Evolutionary conservation across 768 basidiomycete species (phyloP).

Genomic region (Russula olivacea): DNA sequence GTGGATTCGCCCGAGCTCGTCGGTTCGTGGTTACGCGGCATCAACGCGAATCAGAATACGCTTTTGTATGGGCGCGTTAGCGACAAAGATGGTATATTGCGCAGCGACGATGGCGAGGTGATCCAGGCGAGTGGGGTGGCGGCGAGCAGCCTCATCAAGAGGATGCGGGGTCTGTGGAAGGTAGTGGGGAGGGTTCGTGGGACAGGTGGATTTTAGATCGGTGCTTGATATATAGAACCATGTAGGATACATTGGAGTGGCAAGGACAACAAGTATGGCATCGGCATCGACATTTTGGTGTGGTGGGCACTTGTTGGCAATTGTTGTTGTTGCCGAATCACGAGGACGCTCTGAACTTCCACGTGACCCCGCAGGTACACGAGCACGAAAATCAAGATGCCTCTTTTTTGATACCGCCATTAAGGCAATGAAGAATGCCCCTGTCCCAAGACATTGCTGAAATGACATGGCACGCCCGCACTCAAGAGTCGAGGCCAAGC

Average conservation of each 20-base stretch:
- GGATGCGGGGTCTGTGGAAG: conserved; percentile 14
- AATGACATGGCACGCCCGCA: too few species aligned
- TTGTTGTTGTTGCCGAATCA: too few species aligned
- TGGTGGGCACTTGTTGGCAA: too few species aligned
- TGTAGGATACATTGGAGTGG: neutral
- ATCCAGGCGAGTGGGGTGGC: conserved; percentile 22
- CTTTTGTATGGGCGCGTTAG: conserved; percentile 27
- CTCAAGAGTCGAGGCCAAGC: too few species aligned
- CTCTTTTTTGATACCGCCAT: too few species aligned
- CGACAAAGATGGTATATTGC: conserved; percentile 19
- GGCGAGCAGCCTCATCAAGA: conserved; percentile 5
- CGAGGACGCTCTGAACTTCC: too few species aligned
- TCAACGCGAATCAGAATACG: conserved; percentile 45
- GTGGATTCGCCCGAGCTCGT: conserved; percentile 44
- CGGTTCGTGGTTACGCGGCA: conserved; percentile 40
- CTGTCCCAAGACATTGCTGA: too few species aligned
- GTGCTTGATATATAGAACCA: neutral
- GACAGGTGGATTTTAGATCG: conserved; percentile 6
- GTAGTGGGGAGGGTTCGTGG: conserved; percentile 5
- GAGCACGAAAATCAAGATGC: too few species aligned
- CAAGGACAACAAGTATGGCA: too few species aligned
- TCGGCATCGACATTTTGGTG: too few species aligned
- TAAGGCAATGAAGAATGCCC: too few species aligned
- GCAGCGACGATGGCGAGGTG: conserved; percentile 14
- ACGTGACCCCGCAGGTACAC: too few species aligned